phyloP scores from a whole-genome alignment of 352 stramenopile species.

The Phytophthora crassamura region DNA sequence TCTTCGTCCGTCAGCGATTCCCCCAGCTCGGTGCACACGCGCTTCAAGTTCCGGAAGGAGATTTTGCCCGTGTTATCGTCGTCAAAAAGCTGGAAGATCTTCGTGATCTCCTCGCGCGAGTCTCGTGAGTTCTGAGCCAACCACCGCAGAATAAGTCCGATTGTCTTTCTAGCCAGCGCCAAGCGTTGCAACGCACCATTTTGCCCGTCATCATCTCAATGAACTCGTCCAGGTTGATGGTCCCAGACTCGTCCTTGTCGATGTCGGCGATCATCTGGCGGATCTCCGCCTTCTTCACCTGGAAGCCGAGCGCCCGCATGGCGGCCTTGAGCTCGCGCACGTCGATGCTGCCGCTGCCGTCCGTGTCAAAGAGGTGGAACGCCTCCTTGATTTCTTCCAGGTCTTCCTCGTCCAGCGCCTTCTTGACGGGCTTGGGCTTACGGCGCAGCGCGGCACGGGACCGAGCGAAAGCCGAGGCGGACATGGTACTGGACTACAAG shows the following conservation, averaged over 20 bases:
- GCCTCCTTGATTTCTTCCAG: constrained; percentile 95
- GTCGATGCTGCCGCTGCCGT: constrained; percentile 92
- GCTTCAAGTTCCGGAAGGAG: constrained; percentile 95
- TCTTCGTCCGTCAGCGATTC: constrained; percentile 79
- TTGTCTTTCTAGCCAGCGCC: neutral
- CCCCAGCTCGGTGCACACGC: constrained; percentile 88
- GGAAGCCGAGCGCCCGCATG: constrained; percentile 94
- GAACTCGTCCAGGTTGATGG: constrained; percentile 94
- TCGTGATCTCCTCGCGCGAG: constrained; percentile 91
- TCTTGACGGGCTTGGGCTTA: constrained; percentile 72
- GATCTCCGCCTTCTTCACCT: constrained; percentile 94
- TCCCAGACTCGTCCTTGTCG: constrained; percentile 93
- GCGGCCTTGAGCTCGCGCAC: constrained; percentile 94
- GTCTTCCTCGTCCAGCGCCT: constrained; percentile 92
- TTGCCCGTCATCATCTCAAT: constrained; percentile 96
- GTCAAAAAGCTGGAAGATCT: constrained; percentile 97
- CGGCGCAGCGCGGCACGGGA: constrained; percentile 65
- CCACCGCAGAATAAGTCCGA: neutral
- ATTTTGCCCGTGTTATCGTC: constrained; percentile 96
- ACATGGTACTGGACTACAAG: constrained; percentile 54
- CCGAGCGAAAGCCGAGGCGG: constrained; percentile 67
- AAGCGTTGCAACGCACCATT: constrained; percentile 64
- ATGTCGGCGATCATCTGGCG: constrained; percentile 93
- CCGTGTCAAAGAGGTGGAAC: constrained; percentile 95
- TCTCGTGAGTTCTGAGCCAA: constrained; percentile 76